Evolutionary conservation across 495 filamentous ascomycete genomes (phyloP).

Genomic region (Penicillium pancosmium): DNA sequence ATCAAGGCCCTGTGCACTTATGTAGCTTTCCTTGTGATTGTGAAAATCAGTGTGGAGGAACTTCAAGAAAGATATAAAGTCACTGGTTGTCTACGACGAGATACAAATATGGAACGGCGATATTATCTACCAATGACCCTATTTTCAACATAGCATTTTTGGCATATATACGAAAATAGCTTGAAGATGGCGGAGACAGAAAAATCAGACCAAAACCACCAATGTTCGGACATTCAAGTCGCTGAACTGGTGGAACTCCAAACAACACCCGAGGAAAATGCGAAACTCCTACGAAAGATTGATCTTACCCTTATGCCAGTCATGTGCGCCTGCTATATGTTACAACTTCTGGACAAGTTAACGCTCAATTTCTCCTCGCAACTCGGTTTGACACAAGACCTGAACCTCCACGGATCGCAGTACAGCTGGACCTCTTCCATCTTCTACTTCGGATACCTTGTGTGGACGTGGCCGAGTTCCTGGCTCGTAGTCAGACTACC

Average conservation of each 20-base stretch:
- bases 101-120: no score
- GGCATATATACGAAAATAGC: no score
- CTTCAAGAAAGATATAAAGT: background rate
- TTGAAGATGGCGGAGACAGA: background rate
- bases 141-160: no score
- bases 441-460: conserved; percentile 55
- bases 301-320: background rate
- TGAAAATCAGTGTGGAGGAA: background rate
- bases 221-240: background rate
- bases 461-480: conserved; percentile 51
- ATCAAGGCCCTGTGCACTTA: no score
- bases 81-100: no score
- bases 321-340: background rate
- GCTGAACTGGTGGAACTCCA: background rate
- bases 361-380: background rate
- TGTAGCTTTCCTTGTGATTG: background rate
- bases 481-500: conserved; percentile 56
- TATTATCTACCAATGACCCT: no score
- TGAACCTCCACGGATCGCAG: conserved; percentile 40
- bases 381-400: conserved; percentile 25
- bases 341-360: background rate
- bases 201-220: background rate
- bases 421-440: conserved; percentile 51
- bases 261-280: background rate
- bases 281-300: background rate